phyloP scores from a whole-genome alignment of 805 yeast genomes.

The Starmera dryadoides region DNA sequence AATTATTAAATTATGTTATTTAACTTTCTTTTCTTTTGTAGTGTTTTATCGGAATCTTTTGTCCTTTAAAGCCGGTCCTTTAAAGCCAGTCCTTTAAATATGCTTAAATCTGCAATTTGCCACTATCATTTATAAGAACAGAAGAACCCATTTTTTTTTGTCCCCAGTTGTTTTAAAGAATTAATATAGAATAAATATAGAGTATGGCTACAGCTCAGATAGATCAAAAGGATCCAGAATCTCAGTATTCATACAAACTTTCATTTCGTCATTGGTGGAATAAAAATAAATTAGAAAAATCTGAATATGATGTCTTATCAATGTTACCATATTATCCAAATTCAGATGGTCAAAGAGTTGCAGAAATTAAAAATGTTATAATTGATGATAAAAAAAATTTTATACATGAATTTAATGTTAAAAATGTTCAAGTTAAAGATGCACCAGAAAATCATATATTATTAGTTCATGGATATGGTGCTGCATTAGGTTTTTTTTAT shows the following conservation, averaged over 20 bases:
- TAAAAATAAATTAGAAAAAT: constrained; percentile 24
- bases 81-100: too few species aligned
- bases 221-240: too few species aligned
- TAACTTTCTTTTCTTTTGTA: too few species aligned
- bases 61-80: too few species aligned
- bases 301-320: constrained; percentile 48
- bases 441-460: constrained; percentile 43
- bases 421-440: constrained; percentile 29
- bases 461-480: constrained; percentile 81
- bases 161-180: too few species aligned
- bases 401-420: constrained; percentile 69
- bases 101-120: too few species aligned
- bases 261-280: constrained; percentile 38
- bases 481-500: constrained; percentile 70
- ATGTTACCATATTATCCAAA: constrained; percentile 53
- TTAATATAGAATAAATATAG: too few species aligned
- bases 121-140: too few species aligned
- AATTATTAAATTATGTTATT: too few species aligned
- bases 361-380: constrained; percentile 45
- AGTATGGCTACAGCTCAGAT: too few species aligned
- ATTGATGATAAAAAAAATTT: constrained; percentile 42
- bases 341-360: constrained; percentile 38
- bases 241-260: constrained; percentile 19
- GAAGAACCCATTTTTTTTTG: too few species aligned
- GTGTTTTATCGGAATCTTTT: too few species aligned